Evolutionary conservation across 169 alveolate genomes (phyloP).

Genomic region (Theileria parva): DNA sequence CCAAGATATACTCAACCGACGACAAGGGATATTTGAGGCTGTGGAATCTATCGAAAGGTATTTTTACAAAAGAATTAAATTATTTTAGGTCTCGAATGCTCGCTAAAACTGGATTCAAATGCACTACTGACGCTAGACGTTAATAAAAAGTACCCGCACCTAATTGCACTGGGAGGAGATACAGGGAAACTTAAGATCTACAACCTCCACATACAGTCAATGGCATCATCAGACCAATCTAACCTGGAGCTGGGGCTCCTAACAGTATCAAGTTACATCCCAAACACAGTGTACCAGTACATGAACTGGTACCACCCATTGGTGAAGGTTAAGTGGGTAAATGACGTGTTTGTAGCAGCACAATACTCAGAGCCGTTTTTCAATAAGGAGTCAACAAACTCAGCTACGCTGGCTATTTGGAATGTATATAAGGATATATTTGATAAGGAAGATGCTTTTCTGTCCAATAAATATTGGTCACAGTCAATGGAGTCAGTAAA

Average conservation of each 20-base stretch:
- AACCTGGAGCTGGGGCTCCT: constrained; percentile 32
- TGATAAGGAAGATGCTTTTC: constrained; percentile 58
- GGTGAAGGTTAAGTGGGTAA: constrained; percentile 61
- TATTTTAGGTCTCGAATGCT: constrained; percentile 15
- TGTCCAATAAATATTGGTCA: constrained; percentile 52
- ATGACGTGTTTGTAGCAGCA: constrained; percentile 36
- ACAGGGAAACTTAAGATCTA: constrained; percentile 57
- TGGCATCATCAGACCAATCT: constrained; percentile 11
- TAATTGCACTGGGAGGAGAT: constrained; percentile 56
- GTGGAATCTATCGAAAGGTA: constrained; percentile 46
- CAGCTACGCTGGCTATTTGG: constrained; percentile 62
- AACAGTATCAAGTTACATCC: constrained; percentile 55
- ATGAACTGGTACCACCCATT: constrained; percentile 63
- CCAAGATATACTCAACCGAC: constrained; percentile 47
- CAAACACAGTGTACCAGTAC: constrained; percentile 60
- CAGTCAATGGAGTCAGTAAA: constrained; percentile 25
- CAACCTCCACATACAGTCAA: constrained; percentile 48
- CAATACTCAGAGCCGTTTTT: constrained; percentile 56
- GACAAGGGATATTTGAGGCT: constrained; percentile 48
- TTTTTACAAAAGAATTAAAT: not conserved
- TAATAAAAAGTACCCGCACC: constrained; percentile 55
- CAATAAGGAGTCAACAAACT: constrained; percentile 44
- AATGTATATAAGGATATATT: constrained; percentile 59
- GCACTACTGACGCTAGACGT: constrained; percentile 57
- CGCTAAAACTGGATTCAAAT: constrained; percentile 37